Percentiles rank a stretch among this genome's conserved stretches.
Conservation (phyloP, 352 stramenopile genomes). For the Sclerospora graminicola region DNA sequence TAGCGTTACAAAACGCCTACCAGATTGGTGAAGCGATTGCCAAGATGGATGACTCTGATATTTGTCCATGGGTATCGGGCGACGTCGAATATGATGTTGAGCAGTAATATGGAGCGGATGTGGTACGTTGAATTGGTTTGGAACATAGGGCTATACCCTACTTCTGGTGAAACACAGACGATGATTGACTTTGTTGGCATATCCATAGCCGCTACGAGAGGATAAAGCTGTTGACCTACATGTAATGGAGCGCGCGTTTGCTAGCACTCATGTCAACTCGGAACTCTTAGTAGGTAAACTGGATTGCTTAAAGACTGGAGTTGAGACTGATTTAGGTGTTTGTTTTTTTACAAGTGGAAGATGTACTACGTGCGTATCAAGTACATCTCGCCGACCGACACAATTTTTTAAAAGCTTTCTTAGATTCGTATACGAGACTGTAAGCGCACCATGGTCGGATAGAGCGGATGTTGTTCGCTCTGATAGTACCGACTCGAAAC, state of each 20-base stretch:
- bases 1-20: slow-evolving; percentile 61
- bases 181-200: slow-evolving; percentile 84
- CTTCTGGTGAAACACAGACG: slow-evolving; percentile 23
- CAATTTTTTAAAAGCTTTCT: slow-evolving; percentile 79
- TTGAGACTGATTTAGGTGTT: neutral
- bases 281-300: slow-evolving; percentile 48
- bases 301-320: neutral
- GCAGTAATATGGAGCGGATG: slow-evolving; percentile 44
- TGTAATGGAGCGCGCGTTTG: slow-evolving; percentile 89
- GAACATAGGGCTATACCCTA: neutral
- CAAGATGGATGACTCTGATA: slow-evolving; percentile 87
- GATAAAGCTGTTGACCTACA: slow-evolving; percentile 91
- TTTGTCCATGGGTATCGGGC: slow-evolving; percentile 91
- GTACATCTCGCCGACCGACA: slow-evolving; percentile 62
- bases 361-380: slow-evolving; percentile 83
- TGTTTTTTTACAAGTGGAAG: slow-evolving; percentile 41
- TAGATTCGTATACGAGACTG: slow-evolving; percentile 80
- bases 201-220: slow-evolving; percentile 74
- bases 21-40: slow-evolving; percentile 84
- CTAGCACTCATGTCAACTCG: slow-evolving; percentile 83
- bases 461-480: slow-evolving; percentile 10
- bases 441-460: slow-evolving; percentile 89
- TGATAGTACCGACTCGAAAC: neutral
- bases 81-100: slow-evolving; percentile 91
- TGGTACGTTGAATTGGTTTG: slow-evolving; percentile 26